Evolutionary conservation across 371 early-diverging fungal species (phyloP), one percentile per base, ranked within the genome.

Genomic region (Saksenaea vasiformis): DNA sequence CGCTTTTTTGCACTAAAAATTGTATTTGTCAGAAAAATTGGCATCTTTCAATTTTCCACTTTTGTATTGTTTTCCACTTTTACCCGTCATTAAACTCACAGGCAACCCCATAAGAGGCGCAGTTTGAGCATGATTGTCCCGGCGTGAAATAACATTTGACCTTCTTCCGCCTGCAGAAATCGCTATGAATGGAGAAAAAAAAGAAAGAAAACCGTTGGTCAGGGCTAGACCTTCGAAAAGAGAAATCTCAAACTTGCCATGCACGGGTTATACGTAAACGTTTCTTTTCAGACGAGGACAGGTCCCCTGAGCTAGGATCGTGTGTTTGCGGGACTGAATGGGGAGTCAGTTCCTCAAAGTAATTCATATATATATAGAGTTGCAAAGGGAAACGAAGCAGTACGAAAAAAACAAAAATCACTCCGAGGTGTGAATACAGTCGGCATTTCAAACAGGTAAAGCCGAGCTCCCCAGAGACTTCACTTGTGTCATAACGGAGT

Each of bases 141-240:
- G 65, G 62, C 34, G 57, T 57, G 47, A 74, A 69, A 15, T 69
- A 66, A 56, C 78, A 78, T 26, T 70, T 72, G 1, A 66, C 68
- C 63, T 74, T 78, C 64, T 65, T 71, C 26, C 56, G 58, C 63
- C 72, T 53, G 53, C 78, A 78, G 22, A 75, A 68, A 60, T 78
- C 78, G 44, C 78, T 78, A 35, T 27, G 55, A 54, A 39, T 19
- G 14, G 3, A 8, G 10, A 15, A 56, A 7, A 41, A 41, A 38
- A 38, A 15, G 19, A 44, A 2, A 17, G 22, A 44, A 15, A 44
- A 22, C 22, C 11, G 2, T 19, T 47, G 51, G 24, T n/a, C n/a
- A 47, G 7, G 31, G 2, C 31, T 31, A 31, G 31, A 7, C 31
- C 7, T 31, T n/a, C 51, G 24, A 22, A n/a, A 15, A 22, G 22